phyloP scores from a whole-genome alignment of 495 filamentous ascomycete species.

The Pyrenula aspistea region DNA sequence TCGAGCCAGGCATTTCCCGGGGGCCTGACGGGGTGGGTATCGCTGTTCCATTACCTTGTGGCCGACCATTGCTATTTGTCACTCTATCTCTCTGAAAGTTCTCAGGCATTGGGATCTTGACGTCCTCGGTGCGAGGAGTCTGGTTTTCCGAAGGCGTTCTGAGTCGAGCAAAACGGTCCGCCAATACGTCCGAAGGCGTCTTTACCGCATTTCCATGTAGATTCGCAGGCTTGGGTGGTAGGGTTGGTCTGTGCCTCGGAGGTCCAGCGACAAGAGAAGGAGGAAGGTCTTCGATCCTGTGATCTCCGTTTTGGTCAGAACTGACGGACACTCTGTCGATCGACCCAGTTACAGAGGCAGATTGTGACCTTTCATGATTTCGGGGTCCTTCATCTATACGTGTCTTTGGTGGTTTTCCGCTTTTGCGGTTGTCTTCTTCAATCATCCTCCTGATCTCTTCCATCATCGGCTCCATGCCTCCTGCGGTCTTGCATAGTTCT shows the following conservation, averaged over 20 bases:
- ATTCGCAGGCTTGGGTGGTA: constrained; percentile 51
- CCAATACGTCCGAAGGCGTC: constrained; percentile 27
- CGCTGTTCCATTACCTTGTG: constrained; percentile 9
- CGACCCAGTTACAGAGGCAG: background rate
- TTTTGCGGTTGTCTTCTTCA: constrained; percentile 49
- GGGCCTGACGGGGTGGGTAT: constrained; percentile 35
- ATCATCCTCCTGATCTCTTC: constrained; percentile 53
- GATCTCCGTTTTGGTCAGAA: background rate
- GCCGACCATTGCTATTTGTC: background rate
- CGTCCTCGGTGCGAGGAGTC: constrained; percentile 3
- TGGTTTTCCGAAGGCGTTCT: constrained; percentile 14
- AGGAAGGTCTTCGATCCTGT: background rate
- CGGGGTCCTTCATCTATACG: background rate
- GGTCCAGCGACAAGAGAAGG: constrained; percentile 1
- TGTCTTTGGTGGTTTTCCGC: constrained; percentile 22
- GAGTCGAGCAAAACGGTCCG: constrained; percentile 47
- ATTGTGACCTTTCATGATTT: background rate
- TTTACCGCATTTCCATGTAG: constrained; percentile 42
- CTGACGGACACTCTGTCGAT: background rate
- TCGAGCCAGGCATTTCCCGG: constrained; percentile 40
- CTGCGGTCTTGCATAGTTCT: background rate
- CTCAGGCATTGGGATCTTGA: background rate
- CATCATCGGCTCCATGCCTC: constrained; percentile 23
- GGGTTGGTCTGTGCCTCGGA: constrained; percentile 29
- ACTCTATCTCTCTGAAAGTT: background rate